Conservation (phyloP, 805 yeast genomes). For the Saitoella complicata region DNA sequence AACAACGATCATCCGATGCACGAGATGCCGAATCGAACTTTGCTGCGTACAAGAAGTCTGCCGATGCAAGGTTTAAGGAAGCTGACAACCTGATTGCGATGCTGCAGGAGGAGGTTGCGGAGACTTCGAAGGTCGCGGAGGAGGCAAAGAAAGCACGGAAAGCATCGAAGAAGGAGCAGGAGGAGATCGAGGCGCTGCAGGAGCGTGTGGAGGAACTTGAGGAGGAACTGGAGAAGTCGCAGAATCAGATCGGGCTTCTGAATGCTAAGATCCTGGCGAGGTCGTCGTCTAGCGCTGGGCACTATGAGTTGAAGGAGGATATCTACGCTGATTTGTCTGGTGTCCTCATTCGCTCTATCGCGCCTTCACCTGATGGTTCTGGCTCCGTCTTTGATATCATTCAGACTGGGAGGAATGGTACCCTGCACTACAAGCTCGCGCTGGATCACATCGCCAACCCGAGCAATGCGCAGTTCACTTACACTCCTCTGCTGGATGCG, state of each 20-base stretch:
- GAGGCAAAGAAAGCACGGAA: too few relatives aligned
- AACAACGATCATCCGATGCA: slow-evolving; percentile 6
- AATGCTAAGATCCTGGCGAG: slow-evolving; percentile 1
- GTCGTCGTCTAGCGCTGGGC: slow-evolving; percentile 17
- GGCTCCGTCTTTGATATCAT: slow-evolving; percentile 13
- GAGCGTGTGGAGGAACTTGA: slow-evolving; percentile 1
- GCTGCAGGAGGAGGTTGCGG: too few relatives aligned
- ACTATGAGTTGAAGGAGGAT: slow-evolving; percentile 8
- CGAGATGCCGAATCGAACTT: slow-evolving; percentile 4
- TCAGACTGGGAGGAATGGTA: slow-evolving; percentile 17
- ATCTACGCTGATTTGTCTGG: slow-evolving; percentile 15
- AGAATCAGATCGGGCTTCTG: slow-evolving; percentile 1
- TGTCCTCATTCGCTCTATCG: slow-evolving; percentile 13
- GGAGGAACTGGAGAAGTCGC: slow-evolving; percentile 1
- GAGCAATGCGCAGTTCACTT: slow-evolving; percentile 10
- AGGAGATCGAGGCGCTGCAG: too few relatives aligned
- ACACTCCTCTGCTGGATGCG: slow-evolving; percentile 14
- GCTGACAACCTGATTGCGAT: too few relatives aligned
- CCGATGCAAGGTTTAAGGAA: not conserved
- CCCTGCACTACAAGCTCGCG: slow-evolving; percentile 15
- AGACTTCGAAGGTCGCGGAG: too few relatives aligned
- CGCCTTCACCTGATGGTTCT: slow-evolving; percentile 2
- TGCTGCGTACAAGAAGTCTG: slow-evolving; percentile 10
- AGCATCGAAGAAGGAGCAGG: too few relatives aligned
- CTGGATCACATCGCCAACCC: slow-evolving; percentile 4